These are phyloP conservation scores for Penicillium soppii DNA, from an alignment of 495 filamentous ascomycete genomes.

Conservation along the genomic window DNA sequence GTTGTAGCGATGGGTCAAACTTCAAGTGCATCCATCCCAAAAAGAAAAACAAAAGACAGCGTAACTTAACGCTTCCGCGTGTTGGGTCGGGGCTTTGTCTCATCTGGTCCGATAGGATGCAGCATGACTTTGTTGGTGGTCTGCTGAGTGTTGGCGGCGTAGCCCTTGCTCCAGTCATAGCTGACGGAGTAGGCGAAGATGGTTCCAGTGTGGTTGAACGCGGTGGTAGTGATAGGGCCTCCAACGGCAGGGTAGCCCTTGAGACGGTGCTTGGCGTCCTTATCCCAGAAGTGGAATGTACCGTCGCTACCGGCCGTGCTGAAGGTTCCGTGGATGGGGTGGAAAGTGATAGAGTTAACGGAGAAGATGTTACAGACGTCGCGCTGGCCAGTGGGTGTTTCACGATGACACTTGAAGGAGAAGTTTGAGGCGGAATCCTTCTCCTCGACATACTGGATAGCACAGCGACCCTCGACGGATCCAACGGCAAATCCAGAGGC, in stretches of 20 bases:
- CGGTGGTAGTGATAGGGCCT: conserved; percentile 74
- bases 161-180: conserved; percentile 96
- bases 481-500: conserved; percentile 83
- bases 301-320: conserved; percentile 87
- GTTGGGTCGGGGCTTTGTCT: conserved; percentile 76
- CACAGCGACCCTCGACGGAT: conserved; percentile 85
- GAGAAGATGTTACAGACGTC: conserved; percentile 78
- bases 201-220: conserved; percentile 72
- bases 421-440: conserved; percentile 82
- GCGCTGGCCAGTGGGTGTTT: conserved; percentile 60
- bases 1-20: conserved; percentile 21
- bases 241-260: conserved; percentile 86
- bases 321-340: conserved; percentile 85
- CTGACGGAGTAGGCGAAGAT: conserved; percentile 90
- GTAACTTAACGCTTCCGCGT: conserved; percentile 64
- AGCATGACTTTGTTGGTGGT: conserved; percentile 83
- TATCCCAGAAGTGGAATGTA: conserved; percentile 90
- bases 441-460: conserved; percentile 85
- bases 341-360: conserved; percentile 87
- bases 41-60: conserved; percentile 1
- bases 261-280: conserved; percentile 80
- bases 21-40: conserved; percentile 3
- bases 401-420: conserved; percentile 91
- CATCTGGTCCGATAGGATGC: conserved; percentile 71
- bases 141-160: conserved; percentile 65